Evolutionary conservation across 768 basidiomycete species (phyloP).

Genomic region (Naganishia vaughanmartiniae): DNA sequence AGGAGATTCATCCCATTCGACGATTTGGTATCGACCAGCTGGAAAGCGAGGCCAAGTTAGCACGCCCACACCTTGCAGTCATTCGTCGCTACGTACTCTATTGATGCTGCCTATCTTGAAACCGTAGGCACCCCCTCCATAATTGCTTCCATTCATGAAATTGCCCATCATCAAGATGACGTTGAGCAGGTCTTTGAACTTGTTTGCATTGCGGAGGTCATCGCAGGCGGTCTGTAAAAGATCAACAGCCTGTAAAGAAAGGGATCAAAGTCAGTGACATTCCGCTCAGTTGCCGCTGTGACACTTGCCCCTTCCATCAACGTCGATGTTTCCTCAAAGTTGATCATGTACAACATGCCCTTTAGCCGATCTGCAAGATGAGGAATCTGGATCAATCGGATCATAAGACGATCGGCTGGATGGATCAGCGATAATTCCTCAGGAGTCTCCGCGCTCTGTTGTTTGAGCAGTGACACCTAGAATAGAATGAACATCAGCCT

Average conservation of each 20-base stretch:
- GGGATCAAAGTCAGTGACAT: not conserved
- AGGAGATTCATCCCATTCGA: constrained; percentile 88
- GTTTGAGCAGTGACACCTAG: constrained; percentile 42
- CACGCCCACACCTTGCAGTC: not conserved
- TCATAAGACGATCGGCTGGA: constrained; percentile 92
- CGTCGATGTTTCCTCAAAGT: constrained; percentile 79
- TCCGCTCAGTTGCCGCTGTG: not conserved
- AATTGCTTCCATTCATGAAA: constrained; percentile 94
- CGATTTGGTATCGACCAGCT: constrained; percentile 98
- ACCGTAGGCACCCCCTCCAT: constrained; percentile 94
- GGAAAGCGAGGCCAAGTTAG: constrained; percentile 1
- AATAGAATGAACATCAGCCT: constrained; percentile 30
- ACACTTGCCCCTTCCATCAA: constrained; percentile 72
- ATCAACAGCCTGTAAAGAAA: constrained; percentile 63
- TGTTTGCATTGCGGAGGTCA: constrained; percentile 72
- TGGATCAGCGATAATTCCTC: constrained; percentile 86
- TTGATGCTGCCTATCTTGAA: constrained; percentile 98
- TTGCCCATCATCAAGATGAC: constrained; percentile 94
- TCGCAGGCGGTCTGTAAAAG: constrained; percentile 79
- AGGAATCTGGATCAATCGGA: constrained; percentile 91
- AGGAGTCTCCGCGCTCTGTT: constrained; percentile 68
- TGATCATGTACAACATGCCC: constrained; percentile 89
- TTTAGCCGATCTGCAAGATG: constrained; percentile 81
- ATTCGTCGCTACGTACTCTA: constrained; percentile 60
- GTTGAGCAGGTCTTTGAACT: constrained; percentile 88